Base-by-base conservation (phyloP, 2,329 filamentous ascomycete species). In the Venturiaceae sp. region DNA sequence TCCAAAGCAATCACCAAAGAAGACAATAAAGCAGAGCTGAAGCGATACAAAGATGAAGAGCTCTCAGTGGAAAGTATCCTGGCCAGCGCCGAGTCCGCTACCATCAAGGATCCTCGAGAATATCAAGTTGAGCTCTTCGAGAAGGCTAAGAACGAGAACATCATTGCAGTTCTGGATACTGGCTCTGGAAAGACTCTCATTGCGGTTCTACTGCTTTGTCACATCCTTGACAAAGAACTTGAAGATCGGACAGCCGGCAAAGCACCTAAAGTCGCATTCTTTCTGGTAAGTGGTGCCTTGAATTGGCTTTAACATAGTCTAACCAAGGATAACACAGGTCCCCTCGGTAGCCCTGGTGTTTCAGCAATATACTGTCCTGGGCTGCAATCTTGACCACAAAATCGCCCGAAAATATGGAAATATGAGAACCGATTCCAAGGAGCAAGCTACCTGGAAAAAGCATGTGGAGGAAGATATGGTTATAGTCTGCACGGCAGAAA, bases 161-260 rank as follows among this genome's bases (percentile, higher is more conserved):
- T 86, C 7, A 95, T 99, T 64, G 92, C 94, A 0, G 94, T 99
- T 1, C 80, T 97, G 1, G 91, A 95, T 66, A 96, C 92, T n/a
- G 90, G 94, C 13, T 91, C 90, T 3, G 94, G 94, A 2, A 99
- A 99, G 73, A 99, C 94, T 0, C 77, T 96, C n/a, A 96, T 99
- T 64, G 92, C 94, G 0, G 91, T 90, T 1, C 79, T 97, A 2
- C 78, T 99, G 5, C 79, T 97, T 26, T 83, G 85, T 39, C 83
- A 95, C 69, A 80, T 83, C 9, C 79, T 97, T 32, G 83, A 90
- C 39, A 77, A 86, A 60, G 94, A 99, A 69, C 74, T 96, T 1
- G 84, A 89, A 62, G 75, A 83, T 62, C 82, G 91, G 39, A 79
- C 77, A 0, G 66, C 73, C 2, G 87, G 86, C 2, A 77, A 78